phyloP scores from a whole-genome alignment of 2,329 filamentous ascomycete species.

The Cladophialophora exuberans region DNA sequence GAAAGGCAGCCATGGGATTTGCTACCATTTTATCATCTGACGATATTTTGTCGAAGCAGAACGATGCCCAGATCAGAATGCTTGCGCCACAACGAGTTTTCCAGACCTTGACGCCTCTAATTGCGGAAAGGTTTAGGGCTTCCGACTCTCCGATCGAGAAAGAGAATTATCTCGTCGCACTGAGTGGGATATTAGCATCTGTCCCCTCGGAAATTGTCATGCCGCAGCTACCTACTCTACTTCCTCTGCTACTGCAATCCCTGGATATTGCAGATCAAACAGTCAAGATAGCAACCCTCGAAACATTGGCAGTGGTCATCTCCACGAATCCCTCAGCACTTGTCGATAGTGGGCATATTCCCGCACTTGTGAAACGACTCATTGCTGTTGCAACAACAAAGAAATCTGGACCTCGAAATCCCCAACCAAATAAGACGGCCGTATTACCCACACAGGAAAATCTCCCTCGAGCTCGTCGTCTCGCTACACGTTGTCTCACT shows the following conservation, averaged over 20 bases:
- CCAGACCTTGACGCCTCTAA: slow-evolving; percentile 59
- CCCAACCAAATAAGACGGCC: slow-evolving; percentile 8
- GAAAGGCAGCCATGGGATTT: slow-evolving; percentile 60
- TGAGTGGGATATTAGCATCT: slow-evolving; percentile 64
- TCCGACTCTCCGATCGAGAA: slow-evolving; percentile 49
- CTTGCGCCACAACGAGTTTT: slow-evolving; percentile 68
- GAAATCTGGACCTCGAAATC: slow-evolving; percentile 29
- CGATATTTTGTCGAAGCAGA: slow-evolving; percentile 62
- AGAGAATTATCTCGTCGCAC: slow-evolving; percentile 64
- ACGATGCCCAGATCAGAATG: slow-evolving; percentile 64
- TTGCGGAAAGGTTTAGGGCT: slow-evolving; percentile 56
- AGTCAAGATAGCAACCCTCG: slow-evolving; percentile 64
- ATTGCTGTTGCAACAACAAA: slow-evolving; percentile 49
- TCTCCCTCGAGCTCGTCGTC: slow-evolving; percentile 29
- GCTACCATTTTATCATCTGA: slow-evolving; percentile 62
- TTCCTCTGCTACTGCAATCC: slow-evolving; percentile 65
- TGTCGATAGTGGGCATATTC: slow-evolving; percentile 57
- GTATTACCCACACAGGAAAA: slow-evolving; percentile 33
- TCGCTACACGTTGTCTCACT: slow-evolving; percentile 31
- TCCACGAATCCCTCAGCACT: slow-evolving; percentile 59
- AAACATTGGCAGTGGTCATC: slow-evolving; percentile 62
- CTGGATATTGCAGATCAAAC: slow-evolving; percentile 57
- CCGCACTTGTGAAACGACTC: slow-evolving; percentile 60
- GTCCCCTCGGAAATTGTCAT: slow-evolving; percentile 64
- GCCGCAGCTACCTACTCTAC: slow-evolving; percentile 59